Percentiles rank a stretch among this genome's conserved stretches.
Conservation (phyloP, 495 filamentous ascomycete genomes). For the Trichoderma orchidacearum region DNA sequence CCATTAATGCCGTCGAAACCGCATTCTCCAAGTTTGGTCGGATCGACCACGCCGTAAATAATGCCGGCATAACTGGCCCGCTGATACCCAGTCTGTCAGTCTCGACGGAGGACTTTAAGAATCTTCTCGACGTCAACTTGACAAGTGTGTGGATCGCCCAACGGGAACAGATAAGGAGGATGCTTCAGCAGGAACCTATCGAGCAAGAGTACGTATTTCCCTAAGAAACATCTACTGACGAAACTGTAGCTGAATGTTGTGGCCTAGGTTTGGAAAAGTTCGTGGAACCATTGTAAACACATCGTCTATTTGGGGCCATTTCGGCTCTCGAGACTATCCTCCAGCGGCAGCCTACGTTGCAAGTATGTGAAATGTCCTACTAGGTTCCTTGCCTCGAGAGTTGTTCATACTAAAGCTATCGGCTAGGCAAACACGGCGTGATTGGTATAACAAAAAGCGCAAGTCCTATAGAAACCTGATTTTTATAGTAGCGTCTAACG, state of each 20-base stretch:
- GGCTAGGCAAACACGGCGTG: slow-evolving; percentile 28
- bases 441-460: slow-evolving; percentile 25
- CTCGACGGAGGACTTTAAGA: slow-evolving; percentile 15
- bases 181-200: slow-evolving; percentile 16
- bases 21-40: slow-evolving; percentile 33
- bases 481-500: neutral
- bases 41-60: slow-evolving; percentile 52
- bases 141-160: slow-evolving; percentile 32
- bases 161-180: slow-evolving; percentile 26
- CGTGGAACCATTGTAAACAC: neutral
- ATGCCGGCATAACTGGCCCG: slow-evolving; percentile 52
- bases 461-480: too few relatives aligned
- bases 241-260: neutral
- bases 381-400: slow-evolving; percentile 9
- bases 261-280: neutral
- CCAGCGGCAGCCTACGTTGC: neutral
- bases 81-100: slow-evolving; percentile 31
- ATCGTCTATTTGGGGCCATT: neutral
- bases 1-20: slow-evolving; percentile 16
- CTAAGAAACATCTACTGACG: neutral
- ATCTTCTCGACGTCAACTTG: slow-evolving; percentile 28
- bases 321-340: neutral
- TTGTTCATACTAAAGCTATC: slow-evolving; percentile 11
- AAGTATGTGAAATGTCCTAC: neutral
- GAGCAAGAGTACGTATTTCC: slow-evolving; percentile 19